Conservation (phyloP, 2,329 filamentous ascomycete species). For the Apiospora koreana region DNA sequence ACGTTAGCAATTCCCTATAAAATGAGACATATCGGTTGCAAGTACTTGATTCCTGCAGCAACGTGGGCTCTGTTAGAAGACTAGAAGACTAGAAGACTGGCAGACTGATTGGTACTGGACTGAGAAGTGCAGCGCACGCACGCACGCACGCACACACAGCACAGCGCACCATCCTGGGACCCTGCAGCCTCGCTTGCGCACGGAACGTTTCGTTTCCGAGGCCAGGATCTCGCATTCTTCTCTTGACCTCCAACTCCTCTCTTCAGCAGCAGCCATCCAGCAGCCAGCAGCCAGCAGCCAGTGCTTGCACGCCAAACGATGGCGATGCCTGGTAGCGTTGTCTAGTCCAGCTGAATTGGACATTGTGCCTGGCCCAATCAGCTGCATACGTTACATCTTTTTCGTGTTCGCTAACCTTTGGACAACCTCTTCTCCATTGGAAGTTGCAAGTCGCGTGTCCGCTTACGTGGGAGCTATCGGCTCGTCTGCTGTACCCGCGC, state of each 20-base stretch:
- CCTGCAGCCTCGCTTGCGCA: constrained; percentile 10
- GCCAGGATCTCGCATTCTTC: neutral
- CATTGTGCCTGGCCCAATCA: neutral
- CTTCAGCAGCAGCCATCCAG: neutral
- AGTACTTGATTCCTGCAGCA: neutral
- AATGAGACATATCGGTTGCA: neutral
- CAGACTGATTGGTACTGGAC: too few species aligned
- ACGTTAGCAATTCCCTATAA: neutral
- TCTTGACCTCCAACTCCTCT: neutral
- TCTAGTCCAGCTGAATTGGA: neutral
- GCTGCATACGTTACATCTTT: too few species aligned
- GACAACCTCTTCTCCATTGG: neutral
- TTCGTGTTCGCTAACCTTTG: constrained; percentile 1
- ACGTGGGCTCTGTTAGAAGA: neutral
- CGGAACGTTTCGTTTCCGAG: constrained; percentile 12
- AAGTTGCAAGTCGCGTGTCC: neutral
- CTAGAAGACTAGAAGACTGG: too few species aligned
- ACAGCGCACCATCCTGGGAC: neutral
- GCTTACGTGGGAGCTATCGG: constrained; percentile 1
- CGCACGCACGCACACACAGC: too few species aligned
- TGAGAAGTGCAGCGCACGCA: too few species aligned
- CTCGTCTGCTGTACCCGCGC: neutral
- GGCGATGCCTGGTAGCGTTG: neutral
- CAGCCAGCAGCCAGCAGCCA: neutral
- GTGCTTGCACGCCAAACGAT: neutral